Conservation (phyloP, 768 basidiomycete genomes). For the Phylloporus rhodoxanthus region DNA sequence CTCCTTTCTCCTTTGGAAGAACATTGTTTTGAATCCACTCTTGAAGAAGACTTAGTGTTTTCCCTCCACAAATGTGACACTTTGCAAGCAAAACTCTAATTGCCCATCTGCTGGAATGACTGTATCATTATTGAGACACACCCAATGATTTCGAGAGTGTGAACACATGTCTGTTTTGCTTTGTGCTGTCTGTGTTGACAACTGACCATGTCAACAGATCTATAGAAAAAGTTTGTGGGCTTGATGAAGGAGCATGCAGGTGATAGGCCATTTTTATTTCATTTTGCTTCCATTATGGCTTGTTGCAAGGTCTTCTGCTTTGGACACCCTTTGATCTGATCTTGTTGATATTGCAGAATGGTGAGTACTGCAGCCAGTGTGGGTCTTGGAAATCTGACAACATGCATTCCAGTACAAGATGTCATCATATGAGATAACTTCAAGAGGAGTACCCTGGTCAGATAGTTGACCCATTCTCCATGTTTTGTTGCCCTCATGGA, state of each 20-base stretch:
- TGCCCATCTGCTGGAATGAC: slow-evolving; percentile 54
- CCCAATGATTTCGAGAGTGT: slow-evolving; percentile 64
- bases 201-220: too few relatives aligned
- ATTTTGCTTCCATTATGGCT: slow-evolving; percentile 68
- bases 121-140: slow-evolving; percentile 55
- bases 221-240: too few relatives aligned
- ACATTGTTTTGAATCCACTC: slow-evolving; percentile 54
- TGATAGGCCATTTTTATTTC: slow-evolving; percentile 57
- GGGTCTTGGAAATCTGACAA: too few relatives aligned
- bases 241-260: slow-evolving; percentile 49
- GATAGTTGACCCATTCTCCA: too few relatives aligned
- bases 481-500: slow-evolving; percentile 29
- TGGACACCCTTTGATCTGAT: too few relatives aligned
- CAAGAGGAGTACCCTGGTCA: too few relatives aligned
- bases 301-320: background rate
- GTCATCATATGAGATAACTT: too few relatives aligned
- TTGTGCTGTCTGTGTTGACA: too few relatives aligned
- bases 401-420: too few relatives aligned
- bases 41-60: slow-evolving; percentile 59
- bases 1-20: slow-evolving; percentile 66
- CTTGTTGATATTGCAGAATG: too few relatives aligned
- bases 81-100: slow-evolving; percentile 53
- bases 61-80: slow-evolving; percentile 77
- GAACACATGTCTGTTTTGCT: slow-evolving; percentile 46
- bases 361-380: too few relatives aligned